Percentiles rank a stretch among this genome's conserved stretches.
phyloP scores from a whole-genome alignment of 306 rosid genomes.

The Herpetospermum pedunculosum region DNA sequence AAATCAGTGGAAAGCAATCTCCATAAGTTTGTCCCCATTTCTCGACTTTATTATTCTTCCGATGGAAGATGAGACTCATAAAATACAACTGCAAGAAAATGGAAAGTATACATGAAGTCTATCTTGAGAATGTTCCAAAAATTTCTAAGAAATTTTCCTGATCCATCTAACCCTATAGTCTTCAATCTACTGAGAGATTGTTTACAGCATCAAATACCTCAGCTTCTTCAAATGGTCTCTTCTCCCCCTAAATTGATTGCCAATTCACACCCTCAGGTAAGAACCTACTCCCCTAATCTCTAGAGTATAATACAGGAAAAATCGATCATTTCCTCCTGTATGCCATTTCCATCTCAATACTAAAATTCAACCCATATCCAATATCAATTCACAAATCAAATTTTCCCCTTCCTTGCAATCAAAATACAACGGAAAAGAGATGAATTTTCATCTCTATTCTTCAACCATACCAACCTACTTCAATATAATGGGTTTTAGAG shows the following conservation, averaged over 20 bases:
- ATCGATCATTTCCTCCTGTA: neutral
- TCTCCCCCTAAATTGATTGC: neutral
- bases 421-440: neutral
- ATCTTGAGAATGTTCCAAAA: neutral
- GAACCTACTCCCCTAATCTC: neutral
- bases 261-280: neutral
- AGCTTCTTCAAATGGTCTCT: neutral
- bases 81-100: neutral
- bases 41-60: neutral
- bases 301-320: neutral
- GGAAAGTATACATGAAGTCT: neutral
- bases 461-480: neutral
- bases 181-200: neutral
- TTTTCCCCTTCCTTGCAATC: neutral
- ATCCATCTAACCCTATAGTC: neutral
- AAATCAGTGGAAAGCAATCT: neutral
- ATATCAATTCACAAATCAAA: neutral
- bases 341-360: neutral
- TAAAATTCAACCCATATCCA: neutral
- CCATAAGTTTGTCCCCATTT: neutral
- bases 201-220: neutral
- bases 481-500: neutral
- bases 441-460: neutral
- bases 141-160: neutral
- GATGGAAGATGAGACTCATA: neutral